Conservation (phyloP, 306 rosid genomes). For the Inga laurina region DNA sequence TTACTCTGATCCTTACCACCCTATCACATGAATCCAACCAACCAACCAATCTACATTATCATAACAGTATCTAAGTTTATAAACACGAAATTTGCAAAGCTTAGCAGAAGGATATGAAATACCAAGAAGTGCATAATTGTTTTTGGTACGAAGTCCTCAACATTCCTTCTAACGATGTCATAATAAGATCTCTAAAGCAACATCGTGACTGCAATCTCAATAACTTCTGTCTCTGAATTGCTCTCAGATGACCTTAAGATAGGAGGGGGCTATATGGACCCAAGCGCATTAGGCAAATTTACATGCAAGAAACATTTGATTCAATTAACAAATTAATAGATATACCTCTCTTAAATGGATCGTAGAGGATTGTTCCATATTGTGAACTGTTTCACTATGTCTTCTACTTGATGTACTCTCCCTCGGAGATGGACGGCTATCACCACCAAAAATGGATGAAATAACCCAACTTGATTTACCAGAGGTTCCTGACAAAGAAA, state of each 20-base stretch:
- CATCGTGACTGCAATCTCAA: constrained; percentile 76
- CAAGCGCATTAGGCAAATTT: constrained; percentile 21
- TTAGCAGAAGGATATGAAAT: constrained; percentile 18
- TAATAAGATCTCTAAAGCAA: constrained; percentile 86
- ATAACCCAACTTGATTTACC: constrained; percentile 78
- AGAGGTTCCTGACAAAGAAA: constrained; percentile 51
- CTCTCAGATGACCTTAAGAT: constrained; percentile 78
- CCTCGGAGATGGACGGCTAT: constrained; percentile 55
- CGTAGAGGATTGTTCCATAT: constrained; percentile 61
- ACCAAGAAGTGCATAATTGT: constrained; percentile 98
- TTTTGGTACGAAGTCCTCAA: constrained; percentile 87
- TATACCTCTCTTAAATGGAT: constrained; percentile 90
- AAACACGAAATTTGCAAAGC: constrained; percentile 11
- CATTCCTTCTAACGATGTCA: constrained; percentile 84
- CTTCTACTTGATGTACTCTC: constrained; percentile 54
- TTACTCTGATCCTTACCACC: not conserved
- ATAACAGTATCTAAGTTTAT: constrained; percentile 8
- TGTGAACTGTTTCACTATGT: constrained; percentile 56
- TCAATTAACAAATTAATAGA: not conserved
- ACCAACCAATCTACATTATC: constrained; percentile 8
- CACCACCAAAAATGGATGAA: constrained; percentile 80
- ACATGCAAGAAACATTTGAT: constrained; percentile 24
- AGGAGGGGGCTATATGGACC: constrained; percentile 73
- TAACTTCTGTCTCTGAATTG: constrained; percentile 70
- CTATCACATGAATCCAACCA: constrained; percentile 14